Evolutionary conservation across 2,329 filamentous ascomycete species (phyloP).

Genomic region (Aspergillus ibericus): DNA sequence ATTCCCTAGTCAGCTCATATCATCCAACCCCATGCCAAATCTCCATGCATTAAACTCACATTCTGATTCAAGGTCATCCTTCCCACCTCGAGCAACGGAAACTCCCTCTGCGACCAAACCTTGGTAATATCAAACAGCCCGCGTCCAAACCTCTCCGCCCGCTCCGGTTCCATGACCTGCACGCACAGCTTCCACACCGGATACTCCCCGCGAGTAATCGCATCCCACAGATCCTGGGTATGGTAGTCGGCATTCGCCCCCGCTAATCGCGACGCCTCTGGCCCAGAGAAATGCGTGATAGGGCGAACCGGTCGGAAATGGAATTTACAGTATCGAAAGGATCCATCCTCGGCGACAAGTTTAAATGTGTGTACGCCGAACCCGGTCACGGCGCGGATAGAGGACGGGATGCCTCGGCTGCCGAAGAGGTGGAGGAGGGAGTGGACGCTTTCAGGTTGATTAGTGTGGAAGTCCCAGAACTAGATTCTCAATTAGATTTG

Average conservation of each 20-base stretch:
- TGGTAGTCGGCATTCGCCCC: conserved; percentile 59
- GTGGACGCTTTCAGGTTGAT: conserved; percentile 60
- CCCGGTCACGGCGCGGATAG: conserved; percentile 54
- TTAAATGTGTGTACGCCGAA: conserved; percentile 42
- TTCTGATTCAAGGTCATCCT: conserved; percentile 54
- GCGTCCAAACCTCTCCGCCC: conserved; percentile 49
- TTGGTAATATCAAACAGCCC: conserved; percentile 60
- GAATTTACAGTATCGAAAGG: conserved; percentile 61
- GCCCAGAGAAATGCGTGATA: conserved; percentile 53
- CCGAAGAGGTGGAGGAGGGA: conserved; percentile 63
- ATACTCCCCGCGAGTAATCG: conserved; percentile 58
- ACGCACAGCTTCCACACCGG: conserved; percentile 59
- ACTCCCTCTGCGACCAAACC: conserved; percentile 54
- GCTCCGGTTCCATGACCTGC: conserved; percentile 55
- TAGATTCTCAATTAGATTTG: background rate
- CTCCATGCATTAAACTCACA: conserved; percentile 21
- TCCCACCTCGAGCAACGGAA: conserved; percentile 51
- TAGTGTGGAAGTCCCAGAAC: conserved; percentile 63
- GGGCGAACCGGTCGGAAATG: conserved; percentile 58
- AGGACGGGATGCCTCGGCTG: conserved; percentile 54
- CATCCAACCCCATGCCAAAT: background rate
- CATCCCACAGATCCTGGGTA: conserved; percentile 60
- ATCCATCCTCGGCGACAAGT: conserved; percentile 41
- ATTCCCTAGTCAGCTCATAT: background rate
- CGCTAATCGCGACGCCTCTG: conserved; percentile 53